A percentile compares a stretch with the other conserved stretches of the same genome.
Conservation (phyloP, 1,284 basidiomycete species). For the Trichosporon coremiiforme region DNA sequence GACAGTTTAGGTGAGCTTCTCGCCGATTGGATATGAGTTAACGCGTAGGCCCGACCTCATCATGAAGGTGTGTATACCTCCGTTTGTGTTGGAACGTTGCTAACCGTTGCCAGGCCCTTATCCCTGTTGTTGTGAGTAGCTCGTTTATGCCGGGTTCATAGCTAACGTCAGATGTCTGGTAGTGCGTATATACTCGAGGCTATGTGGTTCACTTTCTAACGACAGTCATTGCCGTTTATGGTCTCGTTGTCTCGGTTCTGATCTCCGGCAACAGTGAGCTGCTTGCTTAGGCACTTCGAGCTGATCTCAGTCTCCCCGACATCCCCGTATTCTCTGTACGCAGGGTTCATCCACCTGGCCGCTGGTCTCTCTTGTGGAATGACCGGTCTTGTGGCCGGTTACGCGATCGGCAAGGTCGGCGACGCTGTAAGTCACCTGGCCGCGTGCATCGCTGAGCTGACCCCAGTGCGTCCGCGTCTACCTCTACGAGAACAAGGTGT, state of each 20-base stretch:
- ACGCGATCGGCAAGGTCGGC: conserved; percentile 95
- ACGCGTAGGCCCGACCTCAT: conserved; percentile 79
- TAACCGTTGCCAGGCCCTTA: conserved; percentile 48
- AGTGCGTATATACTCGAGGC: conserved; percentile 54
- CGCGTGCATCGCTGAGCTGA: conserved; percentile 12
- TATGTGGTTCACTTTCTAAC: conserved; percentile 36
- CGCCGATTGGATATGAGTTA: neutral
- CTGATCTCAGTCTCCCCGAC: conserved; percentile 63
- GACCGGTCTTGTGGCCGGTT: conserved; percentile 90
- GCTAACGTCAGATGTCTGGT: conserved; percentile 66
- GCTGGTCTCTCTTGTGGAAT: conserved; percentile 69
- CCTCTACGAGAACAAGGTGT: conserved; percentile 64
- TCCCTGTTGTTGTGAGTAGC: conserved; percentile 64
- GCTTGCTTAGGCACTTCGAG: conserved; percentile 27
- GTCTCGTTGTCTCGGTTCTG: conserved; percentile 64
- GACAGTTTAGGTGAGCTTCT: conserved; percentile 67
- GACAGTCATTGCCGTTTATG: conserved; percentile 61
- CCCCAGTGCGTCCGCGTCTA: conserved; percentile 60
- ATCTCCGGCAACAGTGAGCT: conserved; percentile 66
- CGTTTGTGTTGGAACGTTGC: no score
- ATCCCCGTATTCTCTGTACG: conserved; percentile 63
- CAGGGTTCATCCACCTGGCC: conserved; percentile 91
- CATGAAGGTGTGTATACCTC: conserved; percentile 89
- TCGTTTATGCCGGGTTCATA: no score
- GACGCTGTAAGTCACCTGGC: conserved; percentile 69